phyloP scores from a whole-genome alignment of 2,329 filamentous ascomycete genomes.

The Ophiostoma sp. region DNA sequence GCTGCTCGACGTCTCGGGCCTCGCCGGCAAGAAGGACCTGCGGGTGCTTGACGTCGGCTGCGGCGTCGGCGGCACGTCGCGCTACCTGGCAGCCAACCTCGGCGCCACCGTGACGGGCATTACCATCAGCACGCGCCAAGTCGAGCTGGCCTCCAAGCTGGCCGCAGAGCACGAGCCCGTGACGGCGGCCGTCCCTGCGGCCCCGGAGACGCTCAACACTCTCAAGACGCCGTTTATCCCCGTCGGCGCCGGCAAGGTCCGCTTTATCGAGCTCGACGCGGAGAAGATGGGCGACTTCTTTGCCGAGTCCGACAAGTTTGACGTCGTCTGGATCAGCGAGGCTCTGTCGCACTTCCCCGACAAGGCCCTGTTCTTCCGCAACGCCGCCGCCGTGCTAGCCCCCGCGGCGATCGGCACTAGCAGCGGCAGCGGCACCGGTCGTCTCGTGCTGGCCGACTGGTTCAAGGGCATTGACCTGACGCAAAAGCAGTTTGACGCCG shows the following conservation, averaged over 20 bases:
- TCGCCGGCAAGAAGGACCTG: slow-evolving; percentile 29
- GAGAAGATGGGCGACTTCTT: slow-evolving; percentile 56
- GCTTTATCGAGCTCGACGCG: slow-evolving; percentile 55
- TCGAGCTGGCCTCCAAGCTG: slow-evolving; percentile 52
- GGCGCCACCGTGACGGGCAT: slow-evolving; percentile 53
- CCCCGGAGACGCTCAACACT: not conserved
- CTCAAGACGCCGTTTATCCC: slow-evolving; percentile 31
- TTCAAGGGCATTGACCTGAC: slow-evolving; percentile 50
- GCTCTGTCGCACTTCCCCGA: slow-evolving; percentile 56
- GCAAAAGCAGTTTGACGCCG: slow-evolving; percentile 42
- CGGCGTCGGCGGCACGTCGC: slow-evolving; percentile 55
- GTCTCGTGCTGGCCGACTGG: slow-evolving; percentile 56
- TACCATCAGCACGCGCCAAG: slow-evolving; percentile 55
- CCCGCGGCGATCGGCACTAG: slow-evolving; percentile 13
- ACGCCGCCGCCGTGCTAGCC: slow-evolving; percentile 45
- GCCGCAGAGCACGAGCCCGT: slow-evolving; percentile 35
- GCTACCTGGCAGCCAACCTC: slow-evolving; percentile 49
- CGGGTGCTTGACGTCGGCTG: slow-evolving; percentile 57
- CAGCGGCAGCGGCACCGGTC: slow-evolving; percentile 36
- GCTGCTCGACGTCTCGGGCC: slow-evolving; percentile 45
- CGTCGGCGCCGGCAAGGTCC: slow-evolving; percentile 44
- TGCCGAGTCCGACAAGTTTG: slow-evolving; percentile 39
- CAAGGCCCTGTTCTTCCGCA: slow-evolving; percentile 54
- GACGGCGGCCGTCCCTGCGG: not conserved
- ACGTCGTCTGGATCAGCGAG: slow-evolving; percentile 58